Conservation (phyloP, 2,329 filamentous ascomycete species). For the Corynespora cassiicola region DNA sequence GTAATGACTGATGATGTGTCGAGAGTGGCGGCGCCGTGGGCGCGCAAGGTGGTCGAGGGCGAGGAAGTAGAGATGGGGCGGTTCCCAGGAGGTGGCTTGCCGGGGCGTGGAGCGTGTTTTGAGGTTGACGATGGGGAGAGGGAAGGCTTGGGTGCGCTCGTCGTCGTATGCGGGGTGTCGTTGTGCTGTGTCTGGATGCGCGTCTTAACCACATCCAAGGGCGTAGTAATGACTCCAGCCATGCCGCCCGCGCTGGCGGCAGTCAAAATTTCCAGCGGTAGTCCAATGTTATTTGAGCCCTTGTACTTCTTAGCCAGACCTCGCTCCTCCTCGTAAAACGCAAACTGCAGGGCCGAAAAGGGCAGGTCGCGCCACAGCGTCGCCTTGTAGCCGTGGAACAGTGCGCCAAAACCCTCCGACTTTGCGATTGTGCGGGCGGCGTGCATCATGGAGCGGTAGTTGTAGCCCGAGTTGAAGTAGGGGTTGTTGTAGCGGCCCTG, state of each 20-base stretch:
- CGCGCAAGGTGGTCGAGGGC: conserved; percentile 80
- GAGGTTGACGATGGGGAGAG: conserved; percentile 27
- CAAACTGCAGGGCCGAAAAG: conserved; percentile 95
- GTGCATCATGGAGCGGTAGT: conserved; percentile 86
- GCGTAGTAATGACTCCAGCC: conserved; percentile 92
- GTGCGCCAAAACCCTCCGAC: conserved; percentile 79
- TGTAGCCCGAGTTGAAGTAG: conserved; percentile 92
- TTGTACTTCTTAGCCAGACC: conserved; percentile 80
- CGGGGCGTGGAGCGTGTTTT: conserved; percentile 38
- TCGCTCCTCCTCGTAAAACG: conserved; percentile 96
- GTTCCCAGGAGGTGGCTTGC: conserved; percentile 46
- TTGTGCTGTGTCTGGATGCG: conserved; percentile 91
- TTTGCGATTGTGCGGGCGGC: conserved; percentile 85
- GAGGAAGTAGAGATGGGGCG: conserved; percentile 88
- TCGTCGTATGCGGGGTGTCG: conserved; percentile 27
- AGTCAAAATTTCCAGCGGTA: conserved; percentile 84
- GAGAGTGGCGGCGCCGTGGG: conserved; percentile 78
- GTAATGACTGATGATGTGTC: conserved; percentile 89
- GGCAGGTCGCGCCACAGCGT: conserved; percentile 93
- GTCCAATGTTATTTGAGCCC: conserved; percentile 81
- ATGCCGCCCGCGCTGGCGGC: conserved; percentile 89
- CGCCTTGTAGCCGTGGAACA: conserved; percentile 97
- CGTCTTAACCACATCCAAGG: conserved; percentile 96
- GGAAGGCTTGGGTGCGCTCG: conserved; percentile 18
- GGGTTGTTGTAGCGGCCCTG: conserved; percentile 97